Percentiles rank a stretch among this genome's conserved stretches.
Conservation (phyloP, 169 alveolate genomes). For the Eimeria maxima region DNA sequence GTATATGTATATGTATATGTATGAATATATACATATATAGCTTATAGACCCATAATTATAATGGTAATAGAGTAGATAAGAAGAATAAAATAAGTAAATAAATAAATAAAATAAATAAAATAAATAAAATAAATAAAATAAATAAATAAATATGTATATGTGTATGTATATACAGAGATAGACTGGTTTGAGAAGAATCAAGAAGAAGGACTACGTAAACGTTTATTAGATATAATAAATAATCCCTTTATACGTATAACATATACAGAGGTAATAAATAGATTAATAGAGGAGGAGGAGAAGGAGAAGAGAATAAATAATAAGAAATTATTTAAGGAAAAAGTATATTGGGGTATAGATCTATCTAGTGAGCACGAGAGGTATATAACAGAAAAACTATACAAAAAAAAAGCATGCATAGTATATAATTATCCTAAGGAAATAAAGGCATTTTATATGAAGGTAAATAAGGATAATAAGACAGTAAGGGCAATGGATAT, state of each 20-base stretch:
- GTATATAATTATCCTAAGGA: slow-evolving; percentile 99
- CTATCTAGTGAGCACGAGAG: slow-evolving; percentile 98
- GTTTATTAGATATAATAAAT: slow-evolving; percentile 88
- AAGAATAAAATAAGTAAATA: too few species aligned
- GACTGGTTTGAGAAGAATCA: slow-evolving; percentile 84
- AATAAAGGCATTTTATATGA: slow-evolving; percentile 85
- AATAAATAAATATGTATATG: background rate
- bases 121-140: background rate
- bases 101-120: background rate
- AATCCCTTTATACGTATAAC: slow-evolving; percentile 97
- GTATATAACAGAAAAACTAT: slow-evolving; percentile 96
- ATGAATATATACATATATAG: background rate
- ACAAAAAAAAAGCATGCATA: slow-evolving; percentile 98
- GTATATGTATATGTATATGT: too few species aligned
- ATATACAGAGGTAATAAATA: slow-evolving; percentile 97
- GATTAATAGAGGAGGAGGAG: slow-evolving; percentile 83
- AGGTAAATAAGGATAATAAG: slow-evolving; percentile 90
- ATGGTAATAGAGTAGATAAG: too few species aligned
- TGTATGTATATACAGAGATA: slow-evolving; percentile 82
- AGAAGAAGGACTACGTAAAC: slow-evolving; percentile 94
- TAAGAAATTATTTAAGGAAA: too few species aligned
- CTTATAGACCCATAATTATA: too few species aligned
- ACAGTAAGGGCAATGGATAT: slow-evolving; percentile 98
- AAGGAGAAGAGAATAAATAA: slow-evolving; percentile 78
- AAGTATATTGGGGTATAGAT: slow-evolving; percentile 98